These are phyloP conservation scores for Lanzia echinophila DNA, from an alignment of 2,329 filamentous ascomycete genomes.

Conservation along the genomic window DNA sequence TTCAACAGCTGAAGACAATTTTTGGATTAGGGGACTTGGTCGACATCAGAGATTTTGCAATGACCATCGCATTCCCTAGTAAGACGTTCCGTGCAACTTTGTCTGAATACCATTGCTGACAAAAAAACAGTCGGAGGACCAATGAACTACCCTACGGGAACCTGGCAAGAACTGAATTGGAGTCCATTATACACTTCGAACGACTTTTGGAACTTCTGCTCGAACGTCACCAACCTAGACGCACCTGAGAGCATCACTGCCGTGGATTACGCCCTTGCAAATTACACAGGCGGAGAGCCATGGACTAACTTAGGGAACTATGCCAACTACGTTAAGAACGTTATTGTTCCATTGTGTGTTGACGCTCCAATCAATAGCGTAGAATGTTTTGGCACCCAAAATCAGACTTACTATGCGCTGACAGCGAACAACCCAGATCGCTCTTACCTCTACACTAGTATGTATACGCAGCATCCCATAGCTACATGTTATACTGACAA, in stretches of 20 bases:
- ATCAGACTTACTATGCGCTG: conserved; percentile 38
- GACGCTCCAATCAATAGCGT: conserved; percentile 36
- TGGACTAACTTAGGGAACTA: conserved; percentile 47
- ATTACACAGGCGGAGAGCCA: conserved; percentile 42
- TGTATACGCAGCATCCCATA: background rate
- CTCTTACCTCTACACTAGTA: conserved; percentile 43
- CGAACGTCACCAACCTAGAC: conserved; percentile 42
- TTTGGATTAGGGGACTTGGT: conserved; percentile 41
- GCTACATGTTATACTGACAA: background rate
- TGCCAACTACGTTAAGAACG: conserved; percentile 43
- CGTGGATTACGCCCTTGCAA: conserved; percentile 40
- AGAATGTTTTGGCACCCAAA: conserved; percentile 39
- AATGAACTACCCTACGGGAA: conserved; percentile 43
- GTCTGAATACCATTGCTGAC: conserved; percentile 4
- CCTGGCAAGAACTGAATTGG: conserved; percentile 51
- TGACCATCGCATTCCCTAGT: conserved; percentile 40
- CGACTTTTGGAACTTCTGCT: conserved; percentile 47
- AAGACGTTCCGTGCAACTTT: background rate
- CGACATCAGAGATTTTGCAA: conserved; percentile 41
- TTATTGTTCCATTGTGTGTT: conserved; percentile 38
- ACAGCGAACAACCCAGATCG: conserved; percentile 35
- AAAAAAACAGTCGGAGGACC: conserved; percentile 34
- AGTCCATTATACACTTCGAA: conserved; percentile 33
- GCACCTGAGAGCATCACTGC: conserved; percentile 37
- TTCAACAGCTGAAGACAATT: conserved; percentile 40